A percentile compares a stretch with the other conserved stretches of the same genome.
Conservation (phyloP, 495 filamentous ascomycete species). For the Penicillium coffeae region DNA sequence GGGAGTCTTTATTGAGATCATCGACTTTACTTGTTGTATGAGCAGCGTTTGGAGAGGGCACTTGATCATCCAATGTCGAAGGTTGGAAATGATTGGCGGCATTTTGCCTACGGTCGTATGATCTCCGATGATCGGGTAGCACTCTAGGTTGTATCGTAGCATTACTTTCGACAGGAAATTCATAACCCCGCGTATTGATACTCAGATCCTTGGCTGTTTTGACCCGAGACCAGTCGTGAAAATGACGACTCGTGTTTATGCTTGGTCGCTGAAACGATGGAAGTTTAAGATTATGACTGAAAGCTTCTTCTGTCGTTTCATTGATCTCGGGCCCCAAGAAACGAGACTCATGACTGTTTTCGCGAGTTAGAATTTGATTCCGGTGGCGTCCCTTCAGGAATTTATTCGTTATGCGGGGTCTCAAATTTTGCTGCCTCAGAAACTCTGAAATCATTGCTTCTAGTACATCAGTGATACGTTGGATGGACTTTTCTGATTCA, state of each 20-base stretch:
- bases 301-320: constrained; percentile 23
- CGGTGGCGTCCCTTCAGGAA: constrained; percentile 6
- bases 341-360: neutral
- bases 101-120: neutral
- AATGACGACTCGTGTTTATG: constrained; percentile 26
- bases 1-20: neutral
- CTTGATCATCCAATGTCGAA: neutral
- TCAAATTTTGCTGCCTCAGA: constrained; percentile 62
- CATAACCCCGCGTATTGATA: neutral
- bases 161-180: neutral
- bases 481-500: constrained; percentile 43
- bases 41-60: neutral
- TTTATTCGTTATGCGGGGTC: constrained; percentile 37
- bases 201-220: constrained; percentile 51
- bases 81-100: too few species aligned
- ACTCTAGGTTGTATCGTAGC: neutral
- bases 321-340: neutral
- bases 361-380: neutral
- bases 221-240: constrained; percentile 63
- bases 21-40: neutral
- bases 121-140: neutral
- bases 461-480: constrained; percentile 57
- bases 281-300: constrained; percentile 27
- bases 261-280: constrained; percentile 27
- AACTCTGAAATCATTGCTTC: constrained; percentile 63